Evolutionary conservation across 441 rosid genomes (phyloP), one percentile per base, ranked within the genome.

Genomic region (Macaranga tanarius): DNA sequence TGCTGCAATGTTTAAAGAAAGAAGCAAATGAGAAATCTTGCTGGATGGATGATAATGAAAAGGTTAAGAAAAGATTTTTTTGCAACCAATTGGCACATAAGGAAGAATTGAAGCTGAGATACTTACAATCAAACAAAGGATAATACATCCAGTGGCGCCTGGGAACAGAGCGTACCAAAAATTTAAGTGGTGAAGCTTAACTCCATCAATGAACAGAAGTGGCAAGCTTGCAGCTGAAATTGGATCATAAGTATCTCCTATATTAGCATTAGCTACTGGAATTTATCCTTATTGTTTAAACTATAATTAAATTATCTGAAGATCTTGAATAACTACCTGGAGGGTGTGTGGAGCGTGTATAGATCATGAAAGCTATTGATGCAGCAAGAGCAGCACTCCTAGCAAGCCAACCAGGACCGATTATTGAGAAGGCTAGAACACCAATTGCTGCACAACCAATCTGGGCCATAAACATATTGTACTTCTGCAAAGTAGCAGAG

Each of bases 391-490:
- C 95, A 7, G 79, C 76, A 52, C 93, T 90, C 70, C 97, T 84
- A 62, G 97, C 89, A 61, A 93, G 88, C 96, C 94, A 91, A 17
- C 96, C 90, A 0, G 97, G 88, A 1, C 97, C 98, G 51, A 92
- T 83, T 61, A 81, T 11, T 5, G 89, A 54, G 73, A 92, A 84
- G 7, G 96, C 93, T 42, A 88, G 26, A 25, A 93, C 97, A 54
- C 97, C 98, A 13, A 89, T 83, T 13, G 89, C 90, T 20, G 95
- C 96, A 79, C 98, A 93, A 5, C 96, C 98, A 54, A 92, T 86
- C 75, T 93, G 98, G 66, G 96, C 91, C 86, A 87, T 80, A 90
- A 93, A 93, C 83, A 93, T 81, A 69, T 93, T 90, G 91, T 92
- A 93, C 76, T 89, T 93, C 97, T 93, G 97, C 88, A 85, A 77